Evolutionary conservation across 768 basidiomycete genomes (phyloP).

Genomic region (Flagelloscypha sp.): DNA sequence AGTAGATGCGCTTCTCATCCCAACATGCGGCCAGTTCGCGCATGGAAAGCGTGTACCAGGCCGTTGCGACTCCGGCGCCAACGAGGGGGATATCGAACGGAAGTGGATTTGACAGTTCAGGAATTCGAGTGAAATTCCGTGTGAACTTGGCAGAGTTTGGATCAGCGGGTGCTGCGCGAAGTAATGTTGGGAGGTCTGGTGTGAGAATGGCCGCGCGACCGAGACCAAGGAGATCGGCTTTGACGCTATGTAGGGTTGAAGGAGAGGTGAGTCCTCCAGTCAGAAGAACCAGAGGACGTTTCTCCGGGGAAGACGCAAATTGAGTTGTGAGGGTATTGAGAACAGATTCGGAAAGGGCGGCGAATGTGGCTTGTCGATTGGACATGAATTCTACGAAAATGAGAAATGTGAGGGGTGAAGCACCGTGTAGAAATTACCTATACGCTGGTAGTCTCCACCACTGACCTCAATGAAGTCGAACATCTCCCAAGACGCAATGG

Average conservation of each 20-base stretch:
- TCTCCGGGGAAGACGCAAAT: slow-evolving; percentile 13
- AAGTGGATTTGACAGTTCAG: slow-evolving; percentile 19
- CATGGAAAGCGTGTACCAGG: slow-evolving; percentile 64
- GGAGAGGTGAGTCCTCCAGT: slow-evolving; percentile 73
- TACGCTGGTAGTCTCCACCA: slow-evolving; percentile 79
- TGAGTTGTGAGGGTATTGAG: slow-evolving; percentile 34
- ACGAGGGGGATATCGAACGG: slow-evolving; percentile 46
- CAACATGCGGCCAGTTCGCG: slow-evolving; percentile 46
- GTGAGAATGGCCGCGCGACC: slow-evolving; percentile 57
- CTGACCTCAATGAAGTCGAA: slow-evolving; percentile 85
- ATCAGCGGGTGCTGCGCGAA: slow-evolving; percentile 19
- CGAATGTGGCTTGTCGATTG: slow-evolving; percentile 64
- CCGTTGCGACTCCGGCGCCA: slow-evolving; percentile 53
- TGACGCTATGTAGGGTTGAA: slow-evolving; percentile 42
- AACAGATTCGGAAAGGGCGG: slow-evolving; percentile 54
- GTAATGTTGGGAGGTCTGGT: slow-evolving; percentile 48
- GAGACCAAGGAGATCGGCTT: slow-evolving; percentile 66
- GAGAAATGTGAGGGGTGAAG: not conserved
- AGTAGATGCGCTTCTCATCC: too few relatives aligned
- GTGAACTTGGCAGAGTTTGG: slow-evolving; percentile 17
- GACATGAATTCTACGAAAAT: slow-evolving; percentile 36
- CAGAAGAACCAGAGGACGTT: slow-evolving; percentile 58
- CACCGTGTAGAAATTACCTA: slow-evolving; percentile 34
- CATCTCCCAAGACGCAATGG: slow-evolving; percentile 53
- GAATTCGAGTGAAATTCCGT: slow-evolving; percentile 13